These are phyloP conservation scores for Talaromyces funiculosus DNA, from an alignment of 2,329 filamentous ascomycete species.

Conservation along the genomic window DNA sequence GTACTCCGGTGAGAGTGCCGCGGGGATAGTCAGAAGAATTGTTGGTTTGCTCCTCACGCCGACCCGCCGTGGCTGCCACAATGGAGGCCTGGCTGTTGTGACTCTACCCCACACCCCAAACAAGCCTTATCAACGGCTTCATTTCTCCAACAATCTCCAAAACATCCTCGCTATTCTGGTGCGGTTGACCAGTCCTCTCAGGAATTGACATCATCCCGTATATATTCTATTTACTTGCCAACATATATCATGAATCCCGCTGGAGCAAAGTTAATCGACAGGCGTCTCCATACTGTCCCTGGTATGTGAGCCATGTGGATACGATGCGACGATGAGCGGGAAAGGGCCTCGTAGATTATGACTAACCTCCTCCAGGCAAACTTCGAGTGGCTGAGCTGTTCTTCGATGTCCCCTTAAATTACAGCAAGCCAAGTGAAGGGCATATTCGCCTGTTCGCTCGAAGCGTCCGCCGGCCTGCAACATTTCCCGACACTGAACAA, in stretches of 20 bases:
- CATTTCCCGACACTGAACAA: conserved; percentile 45
- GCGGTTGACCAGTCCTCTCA: not conserved
- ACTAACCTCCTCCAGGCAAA: conserved; percentile 50
- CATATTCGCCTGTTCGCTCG: conserved; percentile 73
- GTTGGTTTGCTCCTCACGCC: not conserved
- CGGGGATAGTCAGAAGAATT: not conserved
- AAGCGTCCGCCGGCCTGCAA: conserved; percentile 56
- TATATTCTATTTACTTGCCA: not conserved
- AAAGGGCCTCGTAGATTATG: not conserved
- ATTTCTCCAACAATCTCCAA: conserved; percentile 5
- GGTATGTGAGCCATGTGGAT: conserved; percentile 21
- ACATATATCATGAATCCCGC: conserved; percentile 15
- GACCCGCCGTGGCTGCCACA: not conserved
- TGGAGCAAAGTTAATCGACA: conserved; percentile 36
- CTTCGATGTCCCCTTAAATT: conserved; percentile 81
- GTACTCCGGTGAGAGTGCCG: not conserved
- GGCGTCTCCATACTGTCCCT: conserved; percentile 33
- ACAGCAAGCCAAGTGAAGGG: conserved; percentile 55
- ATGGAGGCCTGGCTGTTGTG: not conserved
- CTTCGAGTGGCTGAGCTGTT: conserved; percentile 73
- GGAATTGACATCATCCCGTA: not conserved
- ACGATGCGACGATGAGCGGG: not conserved
- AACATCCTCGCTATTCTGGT: not conserved
- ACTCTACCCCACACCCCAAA: not conserved
- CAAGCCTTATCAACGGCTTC: not conserved